These are phyloP conservation scores for Solanum okadae DNA, from an alignment of 257 asterid species.

Conservation along the genomic window DNA sequence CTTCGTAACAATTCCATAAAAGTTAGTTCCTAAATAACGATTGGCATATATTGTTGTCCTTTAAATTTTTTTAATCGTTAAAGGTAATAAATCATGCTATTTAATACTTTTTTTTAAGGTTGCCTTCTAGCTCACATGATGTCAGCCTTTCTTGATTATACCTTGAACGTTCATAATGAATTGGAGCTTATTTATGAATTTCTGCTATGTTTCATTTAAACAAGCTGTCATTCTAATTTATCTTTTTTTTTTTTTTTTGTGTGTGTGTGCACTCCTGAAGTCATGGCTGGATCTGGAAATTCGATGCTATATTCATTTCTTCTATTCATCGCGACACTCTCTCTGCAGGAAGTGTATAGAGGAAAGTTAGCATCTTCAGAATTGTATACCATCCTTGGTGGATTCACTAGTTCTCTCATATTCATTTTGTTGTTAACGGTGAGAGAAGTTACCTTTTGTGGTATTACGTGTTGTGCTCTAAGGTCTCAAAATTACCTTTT, in stretches of 20 bases:
- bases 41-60: neutral
- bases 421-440: conserved; percentile 77
- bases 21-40: neutral
- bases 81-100: neutral
- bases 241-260: neutral
- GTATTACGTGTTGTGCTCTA: neutral
- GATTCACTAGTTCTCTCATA: conserved; percentile 61
- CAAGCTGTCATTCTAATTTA: neutral
- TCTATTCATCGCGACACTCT: conserved; percentile 60
- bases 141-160: neutral
- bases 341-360: conserved; percentile 78
- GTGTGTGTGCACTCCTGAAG: neutral
- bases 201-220: neutral
- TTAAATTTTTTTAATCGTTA: neutral
- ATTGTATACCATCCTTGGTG: conserved; percentile 88
- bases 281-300: conserved; percentile 82
- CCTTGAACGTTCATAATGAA: neutral
- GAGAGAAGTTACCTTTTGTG: neutral
- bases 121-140: neutral
- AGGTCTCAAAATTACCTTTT: neutral
- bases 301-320: conserved; percentile 81
- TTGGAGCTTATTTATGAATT: neutral
- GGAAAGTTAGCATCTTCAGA: conserved; percentile 80
- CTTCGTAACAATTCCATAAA: neutral
- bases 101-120: neutral